Evolutionary conservation across 2,329 filamentous ascomycete genomes (phyloP), one percentile per base, ranked within the genome.

Genomic region (Eurotiales sp.): DNA sequence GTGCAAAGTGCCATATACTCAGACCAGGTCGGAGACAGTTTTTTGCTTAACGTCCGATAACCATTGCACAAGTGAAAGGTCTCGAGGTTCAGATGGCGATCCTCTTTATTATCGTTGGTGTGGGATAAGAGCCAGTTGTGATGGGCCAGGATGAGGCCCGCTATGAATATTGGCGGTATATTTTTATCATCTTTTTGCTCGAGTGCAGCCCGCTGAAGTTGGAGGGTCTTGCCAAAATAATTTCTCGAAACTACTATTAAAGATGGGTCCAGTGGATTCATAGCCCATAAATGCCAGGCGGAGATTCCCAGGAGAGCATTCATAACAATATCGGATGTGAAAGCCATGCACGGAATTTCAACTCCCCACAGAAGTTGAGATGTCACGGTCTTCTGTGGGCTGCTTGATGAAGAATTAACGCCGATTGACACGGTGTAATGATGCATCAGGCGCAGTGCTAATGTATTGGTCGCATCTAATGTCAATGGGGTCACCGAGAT

Each of bases 221-320:
- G 43, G 11, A 52, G 36, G 3, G 50, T 45, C 8, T 52, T 34
- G 15, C 50, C 50, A 39, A 52, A 52, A 17, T 43, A 48, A 21
- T 21, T 11, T 25, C 50, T 48, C 3, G 44, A 48, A 8, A 17
- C 29, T 4, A 34, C 6, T 17, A 37, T 44, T 30, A 48, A 22
- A 10, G 17, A 25, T 7, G 29, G n/a, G 12, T 52, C 50, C 4
- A 29, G 23, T 23, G 50, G 30, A 25, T 52, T 48, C 21, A 48
- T 21, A 3, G 50, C 45, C 50, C 50, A 52, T 30, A 52, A n/a
- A 44, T 52, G 50, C 50, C 50, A 52, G 3, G 50, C 50, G 11
- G 50, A 52, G 32, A 52, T 48, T 1, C 50, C 50, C 27, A 52
- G 21, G 22, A 52, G 39, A 17, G 50, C 50, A 37, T 47, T 39